Conservation (phyloP, 805 yeast genomes). For the Maudiozyma barnettii region DNA sequence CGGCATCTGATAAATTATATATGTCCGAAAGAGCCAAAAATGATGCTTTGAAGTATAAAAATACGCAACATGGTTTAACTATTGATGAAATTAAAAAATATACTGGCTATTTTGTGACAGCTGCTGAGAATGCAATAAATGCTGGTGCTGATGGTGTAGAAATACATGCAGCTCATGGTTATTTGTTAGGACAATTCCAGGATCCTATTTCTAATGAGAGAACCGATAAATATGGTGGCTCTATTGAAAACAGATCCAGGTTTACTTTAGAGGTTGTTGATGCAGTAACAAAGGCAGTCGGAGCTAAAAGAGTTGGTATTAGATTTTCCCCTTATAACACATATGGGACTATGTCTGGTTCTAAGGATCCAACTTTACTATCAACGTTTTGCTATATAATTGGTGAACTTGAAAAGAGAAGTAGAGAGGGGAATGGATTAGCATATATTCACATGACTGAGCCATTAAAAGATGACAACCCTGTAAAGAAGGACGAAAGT, state of each 20-base stretch:
- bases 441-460: slow-evolving; percentile 35
- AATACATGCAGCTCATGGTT: slow-evolving; percentile 62
- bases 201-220: slow-evolving; percentile 35
- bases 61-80: background rate
- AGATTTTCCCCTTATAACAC: slow-evolving; percentile 38
- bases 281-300: slow-evolving; percentile 39
- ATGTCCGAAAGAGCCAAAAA: background rate
- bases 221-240: slow-evolving; percentile 51
- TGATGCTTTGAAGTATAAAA: background rate
- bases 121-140: background rate
- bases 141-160: slow-evolving; percentile 48
- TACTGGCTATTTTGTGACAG: background rate
- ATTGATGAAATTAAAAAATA: background rate
- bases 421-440: slow-evolving; percentile 22
- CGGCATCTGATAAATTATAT: background rate
- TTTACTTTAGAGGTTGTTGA: slow-evolving; percentile 41
- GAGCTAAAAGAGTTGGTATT: slow-evolving; percentile 39
- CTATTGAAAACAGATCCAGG: slow-evolving; percentile 38
- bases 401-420: slow-evolving; percentile 30
- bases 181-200: slow-evolving; percentile 45
- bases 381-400: slow-evolving; percentile 32
- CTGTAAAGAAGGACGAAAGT: slow-evolving; percentile 8
- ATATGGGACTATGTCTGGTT: slow-evolving; percentile 32
- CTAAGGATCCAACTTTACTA: slow-evolving; percentile 18
- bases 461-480: slow-evolving; percentile 28